Percentiles rank a stretch among this genome's conserved stretches.
Conservation (phyloP, 306 rosid genomes). For the Argentina anserina region DNA sequence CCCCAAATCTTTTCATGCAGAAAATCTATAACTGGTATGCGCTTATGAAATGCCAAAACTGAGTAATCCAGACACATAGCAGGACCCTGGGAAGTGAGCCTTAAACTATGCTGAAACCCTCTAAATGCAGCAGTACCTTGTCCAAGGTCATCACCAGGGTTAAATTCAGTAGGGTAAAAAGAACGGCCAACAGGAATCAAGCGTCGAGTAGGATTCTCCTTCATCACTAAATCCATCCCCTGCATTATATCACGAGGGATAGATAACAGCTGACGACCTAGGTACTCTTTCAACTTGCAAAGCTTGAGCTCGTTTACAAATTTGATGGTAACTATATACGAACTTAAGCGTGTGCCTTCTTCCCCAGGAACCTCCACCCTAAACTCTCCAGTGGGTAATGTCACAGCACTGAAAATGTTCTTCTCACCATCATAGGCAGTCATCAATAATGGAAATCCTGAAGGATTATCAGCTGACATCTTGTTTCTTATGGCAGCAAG, state of each 20-base stretch:
- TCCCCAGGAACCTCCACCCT: slow-evolving; percentile 46
- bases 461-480: slow-evolving; percentile 47
- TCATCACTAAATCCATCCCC: slow-evolving; percentile 70
- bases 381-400: slow-evolving; percentile 52
- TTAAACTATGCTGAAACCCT: slow-evolving; percentile 59
- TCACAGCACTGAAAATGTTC: slow-evolving; percentile 54
- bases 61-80: slow-evolving; percentile 66
- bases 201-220: slow-evolving; percentile 57
- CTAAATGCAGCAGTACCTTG: slow-evolving; percentile 44
- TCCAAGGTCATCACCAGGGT: slow-evolving; percentile 39
- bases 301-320: slow-evolving; percentile 45
- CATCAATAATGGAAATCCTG: slow-evolving; percentile 40
- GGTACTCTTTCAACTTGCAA: slow-evolving; percentile 51
- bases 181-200: slow-evolving; percentile 51
- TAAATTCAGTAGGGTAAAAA: slow-evolving; percentile 46
- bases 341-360: slow-evolving; percentile 41
- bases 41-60: slow-evolving; percentile 60
- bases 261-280: slow-evolving; percentile 31
- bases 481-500: slow-evolving; percentile 48
- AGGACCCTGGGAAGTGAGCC: slow-evolving; percentile 61
- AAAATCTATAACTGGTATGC: slow-evolving; percentile 51
- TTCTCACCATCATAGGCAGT: slow-evolving; percentile 74
- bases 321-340: slow-evolving; percentile 41
- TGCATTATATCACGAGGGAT: slow-evolving; percentile 71
- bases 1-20: slow-evolving; percentile 33